Percentiles rank a stretch among this genome's conserved stretches.
Conservation (phyloP, 768 basidiomycete species). For the Lactarius sanguifluus region DNA sequence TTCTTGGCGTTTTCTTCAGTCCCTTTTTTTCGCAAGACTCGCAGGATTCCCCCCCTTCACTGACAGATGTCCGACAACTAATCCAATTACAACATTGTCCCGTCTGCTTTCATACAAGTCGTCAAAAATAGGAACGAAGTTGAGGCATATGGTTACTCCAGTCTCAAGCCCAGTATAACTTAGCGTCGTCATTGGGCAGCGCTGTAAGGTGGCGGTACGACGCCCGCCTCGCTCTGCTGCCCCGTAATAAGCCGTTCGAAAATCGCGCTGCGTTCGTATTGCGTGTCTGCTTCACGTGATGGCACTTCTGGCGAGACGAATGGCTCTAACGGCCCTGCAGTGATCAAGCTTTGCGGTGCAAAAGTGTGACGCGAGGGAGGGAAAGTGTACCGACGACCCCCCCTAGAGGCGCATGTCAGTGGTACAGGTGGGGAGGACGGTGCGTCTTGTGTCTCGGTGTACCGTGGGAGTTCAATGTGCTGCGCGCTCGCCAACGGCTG, state of each 20-base stretch:
- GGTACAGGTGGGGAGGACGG: background rate
- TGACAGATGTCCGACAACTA: too few species aligned
- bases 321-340: background rate
- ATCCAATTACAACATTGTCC: background rate
- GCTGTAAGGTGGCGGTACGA: constrained; percentile 76
- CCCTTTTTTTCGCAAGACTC: too few species aligned
- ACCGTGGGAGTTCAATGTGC: constrained; percentile 16
- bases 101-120: background rate
- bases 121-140: background rate
- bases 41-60: too few species aligned
- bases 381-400: background rate
- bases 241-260: constrained; percentile 85
- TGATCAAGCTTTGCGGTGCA: background rate
- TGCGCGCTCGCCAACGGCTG: constrained; percentile 22
- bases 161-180: background rate
- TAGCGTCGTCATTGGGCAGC: constrained; percentile 4
- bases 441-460: constrained; percentile 8
- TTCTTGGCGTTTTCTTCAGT: too few species aligned
- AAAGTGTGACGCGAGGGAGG: background rate
- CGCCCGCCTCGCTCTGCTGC: constrained; percentile 76
- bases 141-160: background rate
- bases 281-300: constrained; percentile 37
- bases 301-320: constrained; percentile 6
- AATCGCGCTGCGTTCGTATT: constrained; percentile 41
- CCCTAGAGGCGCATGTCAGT: background rate